Evolutionary conservation across 1,284 basidiomycete species (phyloP), one percentile per base, ranked within the genome.

Genomic region (Xerocomus tenax): DNA sequence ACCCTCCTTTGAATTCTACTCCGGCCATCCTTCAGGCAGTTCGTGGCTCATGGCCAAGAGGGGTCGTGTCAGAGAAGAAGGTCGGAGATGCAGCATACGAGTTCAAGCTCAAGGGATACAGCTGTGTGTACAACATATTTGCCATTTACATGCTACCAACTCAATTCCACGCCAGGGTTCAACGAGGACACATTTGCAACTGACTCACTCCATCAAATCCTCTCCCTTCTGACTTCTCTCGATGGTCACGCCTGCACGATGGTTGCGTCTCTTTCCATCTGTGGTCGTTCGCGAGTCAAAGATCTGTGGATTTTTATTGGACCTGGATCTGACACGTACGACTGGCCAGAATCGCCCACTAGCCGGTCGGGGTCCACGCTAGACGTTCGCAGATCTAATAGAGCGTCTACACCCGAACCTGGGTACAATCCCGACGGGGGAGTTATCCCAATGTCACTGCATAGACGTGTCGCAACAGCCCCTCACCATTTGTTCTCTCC

Each of bases 11-110:
- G 25, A 76, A 82, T 55, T 76, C 78, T 32, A 88, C 85, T 7
- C 85, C 85, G 13, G 86, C 84, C 48, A 86, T 88, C 50, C 71
- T 88, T 18, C 80, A 84, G 61, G 81, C 84, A n/a, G 84, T 87
- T 13, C 75, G 86, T 52, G 75, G 73, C 9, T 77, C 86, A 16
- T 88, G 85, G 86, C 85, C 86, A 16, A 74, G 84, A 57, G 86
- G 85, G 18, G 82, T 87, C 12, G 76, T 82, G 8, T 78, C 78
- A 1, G 85, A 88, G 65, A 85, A 82, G 71, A 87, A 83, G 61
- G 71, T 86, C 1, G 81, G 77, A 9, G 79, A 83, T 29, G 76
- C 76, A 47, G 77, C 78, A 15, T 88, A 77, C 60, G 85, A 88
- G 63, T 88, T 88, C 68, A 87, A 84, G 61, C 71, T 88, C 48